phyloP scores from a whole-genome alignment of 192 early-diverging fungal genomes.

The Backusella tuberculispora region DNA sequence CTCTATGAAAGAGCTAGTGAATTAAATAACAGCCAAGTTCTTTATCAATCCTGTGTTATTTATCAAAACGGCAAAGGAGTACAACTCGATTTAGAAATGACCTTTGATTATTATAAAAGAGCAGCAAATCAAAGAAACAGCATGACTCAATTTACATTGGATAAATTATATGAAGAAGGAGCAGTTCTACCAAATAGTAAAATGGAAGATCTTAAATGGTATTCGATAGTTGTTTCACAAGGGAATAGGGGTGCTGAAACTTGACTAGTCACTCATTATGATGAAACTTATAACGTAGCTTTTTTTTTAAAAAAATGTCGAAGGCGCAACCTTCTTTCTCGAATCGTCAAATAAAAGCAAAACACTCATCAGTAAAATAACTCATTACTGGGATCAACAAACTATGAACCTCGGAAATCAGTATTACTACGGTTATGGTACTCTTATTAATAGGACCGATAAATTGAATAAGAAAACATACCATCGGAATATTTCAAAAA shows the following conservation, averaged over 20 bases:
- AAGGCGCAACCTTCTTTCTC: background rate
- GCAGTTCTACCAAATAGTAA: background rate
- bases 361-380: background rate
- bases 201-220: background rate
- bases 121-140: background rate
- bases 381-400: background rate
- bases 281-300: background rate
- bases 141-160: background rate
- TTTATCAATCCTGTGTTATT: background rate
- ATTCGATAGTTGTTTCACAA: background rate
- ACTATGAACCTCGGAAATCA: background rate
- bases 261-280: background rate
- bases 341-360: background rate
- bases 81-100: background rate
- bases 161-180: background rate
- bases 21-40: background rate
- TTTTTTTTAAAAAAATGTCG: constrained; percentile 1
- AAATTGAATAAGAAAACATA: too few species aligned
- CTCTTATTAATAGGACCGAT: too few species aligned
- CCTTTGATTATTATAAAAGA: background rate
- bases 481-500: too few species aligned
- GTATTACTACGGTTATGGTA: too few species aligned
- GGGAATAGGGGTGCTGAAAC: background rate
- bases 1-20: background rate
- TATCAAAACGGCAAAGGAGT: background rate